A percentile compares a stretch with the other conserved stretches of the same genome.
Evolutionary conservation across 192 early-diverging fungal genomes (phyloP).

Genomic region (Geranomyces michiganensis): DNA sequence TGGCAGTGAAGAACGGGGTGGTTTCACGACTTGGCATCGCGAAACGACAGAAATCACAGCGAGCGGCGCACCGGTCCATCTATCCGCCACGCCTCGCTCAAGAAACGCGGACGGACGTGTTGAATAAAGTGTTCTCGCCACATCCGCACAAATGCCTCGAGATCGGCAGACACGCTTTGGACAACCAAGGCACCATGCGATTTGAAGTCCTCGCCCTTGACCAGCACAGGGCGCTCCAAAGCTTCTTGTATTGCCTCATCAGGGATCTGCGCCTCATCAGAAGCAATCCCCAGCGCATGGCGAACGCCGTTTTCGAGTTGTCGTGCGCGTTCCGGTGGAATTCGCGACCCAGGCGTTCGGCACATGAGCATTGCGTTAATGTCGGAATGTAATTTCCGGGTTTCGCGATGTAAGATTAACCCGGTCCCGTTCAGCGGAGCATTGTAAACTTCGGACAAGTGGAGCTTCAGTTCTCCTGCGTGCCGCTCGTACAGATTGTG

Average conservation of each 20-base stretch:
- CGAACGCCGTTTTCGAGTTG: slow-evolving; percentile 10
- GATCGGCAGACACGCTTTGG: background rate
- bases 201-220: background rate
- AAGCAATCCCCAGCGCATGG: background rate
- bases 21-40: no score
- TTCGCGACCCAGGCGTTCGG: background rate
- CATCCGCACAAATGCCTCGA: slow-evolving; percentile 13
- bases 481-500: slow-evolving; percentile 25
- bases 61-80: slow-evolving; percentile 26
- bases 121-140: slow-evolving; percentile 30
- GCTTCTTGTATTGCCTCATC: slow-evolving; percentile 6
- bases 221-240: background rate
- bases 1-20: no score
- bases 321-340: slow-evolving; percentile 1
- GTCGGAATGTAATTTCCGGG: slow-evolving; percentile 14
- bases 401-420: slow-evolving; percentile 7
- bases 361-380: slow-evolving; percentile 10
- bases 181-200: slow-evolving; percentile 27
- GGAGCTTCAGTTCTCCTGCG: background rate
- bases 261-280: background rate
- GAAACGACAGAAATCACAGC: no score
- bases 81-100: slow-evolving; percentile 28
- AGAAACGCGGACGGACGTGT: slow-evolving; percentile 19
- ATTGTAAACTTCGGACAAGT: background rate
- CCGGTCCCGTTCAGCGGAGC: slow-evolving; percentile 25